A percentile compares a stretch with the other conserved stretches of the same genome.
phyloP scores from a whole-genome alignment of 768 basidiomycete genomes.

The Phanerochaete sordida region DNA sequence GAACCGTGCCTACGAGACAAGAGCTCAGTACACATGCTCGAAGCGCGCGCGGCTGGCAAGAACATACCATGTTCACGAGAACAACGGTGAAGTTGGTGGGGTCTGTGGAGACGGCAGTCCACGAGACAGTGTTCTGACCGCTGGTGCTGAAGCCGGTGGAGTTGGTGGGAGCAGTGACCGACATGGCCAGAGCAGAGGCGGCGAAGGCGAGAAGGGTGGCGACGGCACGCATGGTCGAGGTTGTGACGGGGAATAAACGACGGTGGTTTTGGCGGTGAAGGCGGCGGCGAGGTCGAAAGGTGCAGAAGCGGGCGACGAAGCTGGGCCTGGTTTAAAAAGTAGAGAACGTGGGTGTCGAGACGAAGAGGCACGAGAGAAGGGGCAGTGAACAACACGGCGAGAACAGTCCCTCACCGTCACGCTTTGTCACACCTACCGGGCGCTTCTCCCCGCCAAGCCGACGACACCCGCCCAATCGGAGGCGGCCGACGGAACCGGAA shows the following conservation, averaged over 20 bases:
- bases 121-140: conserved; percentile 52
- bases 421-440: background rate
- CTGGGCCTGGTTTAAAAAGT: conserved; percentile 6
- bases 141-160: conserved; percentile 52
- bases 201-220: conserved; percentile 41
- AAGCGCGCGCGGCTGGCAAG: background rate
- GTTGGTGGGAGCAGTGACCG: conserved; percentile 49
- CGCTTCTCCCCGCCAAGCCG: background rate
- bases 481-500: background rate
- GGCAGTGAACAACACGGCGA: conserved; percentile 1
- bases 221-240: conserved; percentile 40
- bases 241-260: conserved; percentile 6
- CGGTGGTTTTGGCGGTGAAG: background rate
- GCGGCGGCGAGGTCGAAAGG: conserved; percentile 3
- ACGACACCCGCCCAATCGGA: background rate
- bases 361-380: conserved; percentile 1
- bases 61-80: conserved; percentile 58
- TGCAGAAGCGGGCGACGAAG: background rate
- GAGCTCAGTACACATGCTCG: background rate
- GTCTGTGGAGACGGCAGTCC: conserved; percentile 68
- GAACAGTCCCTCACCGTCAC: background rate
- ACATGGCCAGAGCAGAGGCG: conserved; percentile 60
- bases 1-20: conserved; percentile 31
- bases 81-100: conserved; percentile 63
- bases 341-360: conserved; percentile 9